phyloP scores from a whole-genome alignment of 2,329 filamentous ascomycete genomes.

The Ophiostoma populinum region DNA sequence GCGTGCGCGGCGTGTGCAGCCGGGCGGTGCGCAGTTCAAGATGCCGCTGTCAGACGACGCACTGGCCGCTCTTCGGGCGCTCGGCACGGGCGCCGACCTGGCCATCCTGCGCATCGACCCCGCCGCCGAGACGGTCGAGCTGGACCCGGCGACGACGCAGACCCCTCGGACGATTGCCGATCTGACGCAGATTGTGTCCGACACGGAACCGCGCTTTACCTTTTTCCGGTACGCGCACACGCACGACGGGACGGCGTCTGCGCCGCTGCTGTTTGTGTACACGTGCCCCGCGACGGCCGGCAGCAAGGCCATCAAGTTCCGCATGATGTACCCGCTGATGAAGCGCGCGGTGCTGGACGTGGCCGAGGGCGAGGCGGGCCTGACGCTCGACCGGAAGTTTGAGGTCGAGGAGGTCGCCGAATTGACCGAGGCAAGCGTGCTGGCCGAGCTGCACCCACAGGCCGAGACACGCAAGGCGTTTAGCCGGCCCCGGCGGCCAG shows the following conservation, averaged over 20 bases:
- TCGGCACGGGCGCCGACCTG: conserved; percentile 34
- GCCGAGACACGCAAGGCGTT: conserved; percentile 51
- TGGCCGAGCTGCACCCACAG: conserved; percentile 51
- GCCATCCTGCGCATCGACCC: conserved; percentile 48
- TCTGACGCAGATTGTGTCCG: conserved; percentile 43
- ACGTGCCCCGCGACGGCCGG: conserved; percentile 53
- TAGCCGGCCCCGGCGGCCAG: conserved; percentile 63
- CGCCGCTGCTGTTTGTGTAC: conserved; percentile 62
- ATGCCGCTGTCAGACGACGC: conserved; percentile 48
- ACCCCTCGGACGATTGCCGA: conserved; percentile 35
- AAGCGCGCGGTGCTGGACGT: conserved; percentile 48
- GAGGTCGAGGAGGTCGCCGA: conserved; percentile 52
- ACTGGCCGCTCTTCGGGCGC: conserved; percentile 40
- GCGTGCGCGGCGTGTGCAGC: conserved; percentile 36
- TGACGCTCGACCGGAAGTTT: conserved; percentile 53
- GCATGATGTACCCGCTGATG: conserved; percentile 69
- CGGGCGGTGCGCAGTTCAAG: conserved; percentile 33
- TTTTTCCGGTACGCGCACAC: conserved; percentile 55
- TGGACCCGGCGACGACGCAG: conserved; percentile 32
- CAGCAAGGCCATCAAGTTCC: conserved; percentile 57
- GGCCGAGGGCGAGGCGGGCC: conserved; percentile 46
- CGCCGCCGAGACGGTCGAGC: conserved; percentile 48
- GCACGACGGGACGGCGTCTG: conserved; percentile 31
- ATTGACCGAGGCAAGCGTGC: conserved; percentile 48
- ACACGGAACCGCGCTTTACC: conserved; percentile 55